Evolutionary conservation across 495 filamentous ascomycete species (phyloP), one percentile per base, ranked within the genome.

Genomic region (Penicillium angulare): DNA sequence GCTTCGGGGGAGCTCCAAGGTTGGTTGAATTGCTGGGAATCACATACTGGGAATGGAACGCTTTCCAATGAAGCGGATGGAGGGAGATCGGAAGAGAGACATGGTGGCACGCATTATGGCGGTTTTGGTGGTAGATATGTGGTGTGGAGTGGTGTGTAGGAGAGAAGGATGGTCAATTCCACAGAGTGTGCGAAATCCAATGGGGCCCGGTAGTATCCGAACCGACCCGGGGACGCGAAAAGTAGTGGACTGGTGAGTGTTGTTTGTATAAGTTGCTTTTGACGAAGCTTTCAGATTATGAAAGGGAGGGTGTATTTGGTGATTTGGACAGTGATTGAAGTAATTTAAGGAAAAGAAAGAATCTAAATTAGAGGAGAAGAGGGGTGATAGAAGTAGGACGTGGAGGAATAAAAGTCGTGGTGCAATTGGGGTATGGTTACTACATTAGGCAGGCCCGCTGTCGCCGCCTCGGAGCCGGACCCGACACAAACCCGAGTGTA

Each of bases 21-120:
- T 2, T 12, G 8, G 8, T 2, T 12, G 2, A 12, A 31, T 31
- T 2, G 8, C 1, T 12, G 27, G 13, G 5, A 31, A 7, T 31
- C 21, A 79, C 87, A 42, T 79, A 96, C 92, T 70, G 57, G 92
- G 92, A 55, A 82, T 75, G 20, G 84, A 77, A 49, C 93, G 86
- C 78, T 90, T 93, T 65, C 93, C 93, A 38, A 97, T 56, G 76
- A 98, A 98, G 55, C 86, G 84, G 64, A 98, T 98, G 69, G 95
- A 73, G 44, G 90, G 90, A 33, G 81, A 86, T 53, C 89, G 86
- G 57, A 82, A 79, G 50, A 92, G 78, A 57, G 73, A 79, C 60
- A 75, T 73, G 50, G 89, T 87, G 50, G 81, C 74, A 62, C 78
- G 83, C 86, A 92, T 85, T 57, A 53, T 78, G 66, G 61, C 47